Conservation (phyloP, 2,329 filamentous ascomycete species). For the Pseudocercospora pini-densiflorae region DNA sequence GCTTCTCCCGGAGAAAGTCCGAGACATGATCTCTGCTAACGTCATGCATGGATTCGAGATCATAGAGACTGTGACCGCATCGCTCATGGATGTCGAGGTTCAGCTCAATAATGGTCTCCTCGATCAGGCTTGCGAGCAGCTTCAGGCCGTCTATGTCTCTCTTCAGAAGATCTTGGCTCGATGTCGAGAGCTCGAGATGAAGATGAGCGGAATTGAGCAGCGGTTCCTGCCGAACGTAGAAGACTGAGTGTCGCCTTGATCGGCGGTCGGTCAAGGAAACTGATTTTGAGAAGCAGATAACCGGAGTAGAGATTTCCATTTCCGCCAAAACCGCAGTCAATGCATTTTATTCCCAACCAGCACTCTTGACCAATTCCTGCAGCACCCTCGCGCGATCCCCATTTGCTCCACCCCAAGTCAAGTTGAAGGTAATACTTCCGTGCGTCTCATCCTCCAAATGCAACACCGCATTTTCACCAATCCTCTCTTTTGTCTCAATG, state of each 20-base stretch:
- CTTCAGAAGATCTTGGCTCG: neutral
- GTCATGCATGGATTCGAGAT: slow-evolving; percentile 4
- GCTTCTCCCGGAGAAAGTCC: neutral
- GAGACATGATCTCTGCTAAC: slow-evolving; percentile 11
- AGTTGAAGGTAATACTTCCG: slow-evolving; percentile 2
- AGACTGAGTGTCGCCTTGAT: neutral
- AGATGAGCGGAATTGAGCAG: neutral
- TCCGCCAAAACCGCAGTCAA: neutral
- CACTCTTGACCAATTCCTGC: neutral
- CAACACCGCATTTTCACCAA: neutral
- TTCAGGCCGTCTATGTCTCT: neutral
- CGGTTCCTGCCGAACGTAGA: neutral
- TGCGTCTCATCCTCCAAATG: slow-evolving; percentile 1
- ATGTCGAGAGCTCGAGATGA: neutral
- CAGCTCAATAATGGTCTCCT: neutral
- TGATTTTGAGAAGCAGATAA: neutral
- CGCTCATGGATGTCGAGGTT: neutral
- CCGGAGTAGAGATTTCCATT: neutral
- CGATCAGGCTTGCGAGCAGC: neutral
- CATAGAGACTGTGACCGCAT: neutral
- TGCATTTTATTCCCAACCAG: neutral
- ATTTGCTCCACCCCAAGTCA: neutral
- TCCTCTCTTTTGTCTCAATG: neutral
- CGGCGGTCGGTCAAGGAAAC: neutral
- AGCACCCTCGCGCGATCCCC: neutral